Conservation (phyloP, 2,329 filamentous ascomycete species). For the Hymenoscyphus fructigenus region DNA sequence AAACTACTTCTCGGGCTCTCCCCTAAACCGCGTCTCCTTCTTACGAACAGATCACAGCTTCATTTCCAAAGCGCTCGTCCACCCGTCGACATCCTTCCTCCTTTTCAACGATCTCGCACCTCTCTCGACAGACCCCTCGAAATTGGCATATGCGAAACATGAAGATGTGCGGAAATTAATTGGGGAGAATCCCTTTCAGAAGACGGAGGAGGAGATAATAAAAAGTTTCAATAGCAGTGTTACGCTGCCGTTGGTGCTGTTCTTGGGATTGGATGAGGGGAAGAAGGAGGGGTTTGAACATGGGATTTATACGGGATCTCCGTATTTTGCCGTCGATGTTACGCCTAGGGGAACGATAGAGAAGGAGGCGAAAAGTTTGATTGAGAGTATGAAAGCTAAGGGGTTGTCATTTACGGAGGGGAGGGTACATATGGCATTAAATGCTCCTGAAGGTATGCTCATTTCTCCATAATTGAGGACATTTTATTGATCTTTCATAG, state of each 20-base stretch:
- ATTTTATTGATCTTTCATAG: conserved; percentile 44
- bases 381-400: conserved; percentile 56
- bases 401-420: conserved; percentile 68
- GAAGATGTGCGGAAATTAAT: conserved; percentile 70
- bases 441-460: conserved; percentile 48
- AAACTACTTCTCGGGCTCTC: conserved; percentile 82
- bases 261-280: conserved; percentile 78
- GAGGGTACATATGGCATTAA: conserved; percentile 51
- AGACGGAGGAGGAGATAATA: conserved; percentile 70
- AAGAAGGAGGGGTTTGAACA: conserved; percentile 48
- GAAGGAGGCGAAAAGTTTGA: conserved; percentile 60
- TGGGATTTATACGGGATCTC: conserved; percentile 72
- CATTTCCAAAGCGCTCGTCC: conserved; percentile 63
- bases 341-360: conserved; percentile 67
- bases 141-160: conserved; percentile 67
- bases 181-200: conserved; percentile 67
- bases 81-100: conserved; percentile 69
- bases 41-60: conserved; percentile 70
- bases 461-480: background rate
- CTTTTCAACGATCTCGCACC: conserved; percentile 78
- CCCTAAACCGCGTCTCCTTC: conserved; percentile 78
- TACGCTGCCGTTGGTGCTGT: conserved; percentile 71
- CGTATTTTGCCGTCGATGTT: conserved; percentile 88
- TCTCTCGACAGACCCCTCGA: conserved; percentile 58
- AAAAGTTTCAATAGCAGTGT: conserved; percentile 70